Conservation (phyloP, 2,329 filamentous ascomycete genomes). For the Monilinia fructicola region DNA sequence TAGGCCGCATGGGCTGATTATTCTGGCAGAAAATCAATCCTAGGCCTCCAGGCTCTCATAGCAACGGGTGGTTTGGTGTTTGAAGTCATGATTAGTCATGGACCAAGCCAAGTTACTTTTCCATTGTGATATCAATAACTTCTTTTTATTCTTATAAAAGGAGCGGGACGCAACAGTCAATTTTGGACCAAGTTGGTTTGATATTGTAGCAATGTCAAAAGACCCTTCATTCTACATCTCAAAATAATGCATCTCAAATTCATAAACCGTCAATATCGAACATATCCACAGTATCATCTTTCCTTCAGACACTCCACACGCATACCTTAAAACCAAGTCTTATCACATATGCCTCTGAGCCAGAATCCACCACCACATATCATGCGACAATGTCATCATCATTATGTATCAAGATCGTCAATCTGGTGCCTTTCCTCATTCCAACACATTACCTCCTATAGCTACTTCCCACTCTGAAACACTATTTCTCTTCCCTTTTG, state of each 20-base stretch:
- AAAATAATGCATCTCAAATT: background rate
- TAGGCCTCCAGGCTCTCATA: too few relatives aligned
- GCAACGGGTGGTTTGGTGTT: too few relatives aligned
- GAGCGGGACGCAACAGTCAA: too few relatives aligned
- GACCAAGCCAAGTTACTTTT: too few relatives aligned
- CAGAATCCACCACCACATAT: background rate
- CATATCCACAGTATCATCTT: background rate
- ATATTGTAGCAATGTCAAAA: background rate
- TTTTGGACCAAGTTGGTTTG: background rate
- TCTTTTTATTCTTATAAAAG: too few relatives aligned
- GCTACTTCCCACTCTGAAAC: background rate
- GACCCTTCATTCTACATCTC: background rate
- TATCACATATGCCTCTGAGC: background rate
- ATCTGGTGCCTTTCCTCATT: background rate
- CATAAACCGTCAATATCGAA: background rate
- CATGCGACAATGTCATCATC: background rate
- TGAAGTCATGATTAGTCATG: too few relatives aligned
- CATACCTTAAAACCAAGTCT: background rate
- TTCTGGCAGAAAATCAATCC: too few relatives aligned
- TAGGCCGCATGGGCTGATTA: too few relatives aligned
- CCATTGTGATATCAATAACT: too few relatives aligned
- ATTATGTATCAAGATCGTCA: background rate
- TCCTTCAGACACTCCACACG: background rate
- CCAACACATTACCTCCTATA: background rate
- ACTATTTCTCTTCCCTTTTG: background rate